These are phyloP conservation scores for Ogataea kodamae DNA, from an alignment of 805 yeast species.

Conservation along the genomic window DNA sequence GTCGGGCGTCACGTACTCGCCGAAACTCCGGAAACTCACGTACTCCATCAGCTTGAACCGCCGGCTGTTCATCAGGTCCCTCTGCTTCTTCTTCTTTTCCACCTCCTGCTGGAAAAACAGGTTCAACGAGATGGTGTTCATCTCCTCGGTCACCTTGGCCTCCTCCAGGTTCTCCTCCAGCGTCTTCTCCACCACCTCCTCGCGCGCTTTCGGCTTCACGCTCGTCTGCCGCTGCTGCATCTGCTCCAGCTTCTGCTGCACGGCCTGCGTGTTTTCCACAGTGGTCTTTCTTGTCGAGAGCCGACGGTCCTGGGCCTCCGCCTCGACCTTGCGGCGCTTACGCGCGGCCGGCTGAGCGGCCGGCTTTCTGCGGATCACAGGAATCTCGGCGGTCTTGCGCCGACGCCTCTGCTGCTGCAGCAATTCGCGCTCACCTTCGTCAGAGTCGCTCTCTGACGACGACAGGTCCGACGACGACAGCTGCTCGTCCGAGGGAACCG, in stretches of 20 bases:
- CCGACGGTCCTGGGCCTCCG: slow-evolving; percentile 47
- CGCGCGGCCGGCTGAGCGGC: slow-evolving; percentile 29
- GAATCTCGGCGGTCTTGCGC: slow-evolving; percentile 37
- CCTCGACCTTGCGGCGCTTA: slow-evolving; percentile 17
- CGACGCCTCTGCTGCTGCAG: slow-evolving; percentile 31
- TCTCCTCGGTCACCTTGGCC: slow-evolving; percentile 81
- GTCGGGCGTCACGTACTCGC: slow-evolving; percentile 54
- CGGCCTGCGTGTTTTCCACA: slow-evolving; percentile 70
- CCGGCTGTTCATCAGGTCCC: slow-evolving; percentile 65
- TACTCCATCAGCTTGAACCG: slow-evolving; percentile 60
- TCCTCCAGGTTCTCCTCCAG: slow-evolving; percentile 74
- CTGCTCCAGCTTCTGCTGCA: slow-evolving; percentile 65
- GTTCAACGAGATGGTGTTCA: slow-evolving; percentile 68
- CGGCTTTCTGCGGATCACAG: slow-evolving; percentile 22
- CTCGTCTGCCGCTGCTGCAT: slow-evolving; percentile 54
- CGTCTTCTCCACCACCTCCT: slow-evolving; percentile 46
- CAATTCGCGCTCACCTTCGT: slow-evolving; percentile 41
- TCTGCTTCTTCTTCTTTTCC: slow-evolving; percentile 70
- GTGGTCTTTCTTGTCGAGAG: slow-evolving; percentile 78
- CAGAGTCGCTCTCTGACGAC: slow-evolving; percentile 54
- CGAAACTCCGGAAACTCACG: slow-evolving; percentile 47
- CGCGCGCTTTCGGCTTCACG: slow-evolving; percentile 28
- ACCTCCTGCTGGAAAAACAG: slow-evolving; percentile 82
- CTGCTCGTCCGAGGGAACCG: slow-evolving; percentile 43
- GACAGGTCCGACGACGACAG: slow-evolving; percentile 54